Evolutionary conservation across 495 filamentous ascomycete species (phyloP), one percentile per base, ranked within the genome.

Genomic region (Aspergillus sclerotiicarbonarius): DNA sequence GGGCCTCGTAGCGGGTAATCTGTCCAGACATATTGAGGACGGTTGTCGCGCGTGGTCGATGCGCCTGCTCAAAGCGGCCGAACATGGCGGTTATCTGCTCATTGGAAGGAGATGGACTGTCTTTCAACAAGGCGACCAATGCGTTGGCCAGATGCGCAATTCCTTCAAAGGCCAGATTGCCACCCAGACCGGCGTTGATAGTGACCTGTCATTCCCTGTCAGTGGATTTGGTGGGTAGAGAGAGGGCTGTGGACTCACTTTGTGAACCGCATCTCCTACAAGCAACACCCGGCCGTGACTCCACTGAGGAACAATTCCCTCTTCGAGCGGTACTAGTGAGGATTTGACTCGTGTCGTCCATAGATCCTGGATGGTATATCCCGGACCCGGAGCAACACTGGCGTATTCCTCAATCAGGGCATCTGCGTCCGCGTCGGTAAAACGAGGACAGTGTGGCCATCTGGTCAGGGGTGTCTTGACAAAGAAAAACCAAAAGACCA

Each of bases 401-500:
- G 49, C 62, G 46, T 64, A 64, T 21, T 58, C 51, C 25, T 48
- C n/a, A 18, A 64, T 56, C 3, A 33, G 45, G 9, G 30, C 37
- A 37, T 58, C 57, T 51, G 58, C 62, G 35, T 62, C 63, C 0
- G 48, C 49, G 25, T 62, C 56, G 1, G 43, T 60, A 33, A 60
- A 60, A 0, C 53, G 47, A 13, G 59, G 56, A 37, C 47, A 60
- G 18, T 58, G 51, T 1, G 60, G 59, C 2, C 59, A 64, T 12
- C n/a, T 70, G 0, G 62, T 64, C 19, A 43, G 10, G 6, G 45
- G 20, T 10, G 8, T 50, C 45, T 64, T 64, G 13, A 55, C 51
- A 13, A 64, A 64, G 21, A 64, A 50, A 16, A 64, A 64, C 62
- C 62, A 64, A 35, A 64, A 72, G 9, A 69, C 56, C 32, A 62